Base-by-base conservation (phyloP, 495 filamentous ascomycete species). In the Pyronema domesticum region DNA sequence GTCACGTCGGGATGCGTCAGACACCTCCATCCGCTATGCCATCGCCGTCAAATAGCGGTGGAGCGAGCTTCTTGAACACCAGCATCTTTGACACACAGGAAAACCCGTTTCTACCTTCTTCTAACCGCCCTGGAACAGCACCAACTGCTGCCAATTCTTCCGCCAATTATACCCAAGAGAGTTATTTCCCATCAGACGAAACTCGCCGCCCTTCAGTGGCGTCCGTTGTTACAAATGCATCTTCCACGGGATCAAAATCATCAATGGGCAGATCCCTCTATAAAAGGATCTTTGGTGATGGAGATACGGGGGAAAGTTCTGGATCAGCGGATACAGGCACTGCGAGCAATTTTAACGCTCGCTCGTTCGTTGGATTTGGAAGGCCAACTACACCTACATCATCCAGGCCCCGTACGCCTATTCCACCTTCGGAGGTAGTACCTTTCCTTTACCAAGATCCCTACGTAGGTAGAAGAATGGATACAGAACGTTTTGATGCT, bases 401-500 rank as follows among this genome's bases (percentile, higher is more conserved):
- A 40, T 84, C 85, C 5, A 72, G 86, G 51, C 85, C 89, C 53
- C 75, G 83, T 43, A 89, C 81, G 15, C 85, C 89, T n/a, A 72
- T 86, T 40, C 86, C 88, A 36, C 88, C 89, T 11, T 89, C 84
- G 63, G 91, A 96, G 63, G 86, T 98, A 48, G 89, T 89, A 18
- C 91, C 91, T 10, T 98, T 94, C 78, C 71, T 93, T 44, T 96
- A 89, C 68, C 91, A 98, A 69, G 86, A 91, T 65, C 79, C 75
- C 58, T 80, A 88, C 66, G 82, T 85, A 67, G 70, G 79, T 69
- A 60, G 23, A 30, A 30, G 5, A 30, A 30, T 1, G 23, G 5
- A 30, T 2, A 30, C 40, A 56, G 51, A 40, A 59, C 55, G 44
- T 45, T 58, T 50, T 57, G 56, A 30, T 30, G 49, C 40, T 30